Evolutionary conservation across 2,329 filamentous ascomycete genomes (phyloP).

Genomic region (Ascosphaera apis): DNA sequence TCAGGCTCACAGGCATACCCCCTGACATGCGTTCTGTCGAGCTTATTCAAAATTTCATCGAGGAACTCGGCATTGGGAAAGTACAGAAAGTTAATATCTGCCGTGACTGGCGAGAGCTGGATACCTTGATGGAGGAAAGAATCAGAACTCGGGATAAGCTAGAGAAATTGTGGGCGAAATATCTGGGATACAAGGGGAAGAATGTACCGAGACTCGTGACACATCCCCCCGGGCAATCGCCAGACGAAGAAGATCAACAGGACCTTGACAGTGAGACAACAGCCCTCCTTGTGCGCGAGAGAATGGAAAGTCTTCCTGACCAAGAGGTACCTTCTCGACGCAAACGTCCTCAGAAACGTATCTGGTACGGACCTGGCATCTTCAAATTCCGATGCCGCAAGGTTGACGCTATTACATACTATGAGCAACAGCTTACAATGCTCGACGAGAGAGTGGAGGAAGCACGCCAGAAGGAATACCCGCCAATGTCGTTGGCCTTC

Average conservation of each 20-base stretch:
- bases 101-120: conserved; percentile 64
- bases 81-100: conserved; percentile 77
- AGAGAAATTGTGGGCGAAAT: conserved; percentile 63
- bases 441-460: conserved; percentile 51
- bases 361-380: conserved; percentile 47
- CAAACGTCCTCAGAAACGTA: conserved; percentile 41
- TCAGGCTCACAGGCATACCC: conserved; percentile 76
- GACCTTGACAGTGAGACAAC: conserved; percentile 15
- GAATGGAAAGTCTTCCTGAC: conserved; percentile 6
- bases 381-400: conserved; percentile 47
- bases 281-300: conserved; percentile 15
- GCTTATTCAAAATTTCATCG: conserved; percentile 66
- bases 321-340: conserved; percentile 22
- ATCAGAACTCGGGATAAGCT: conserved; percentile 43
- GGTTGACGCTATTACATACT: conserved; percentile 85
- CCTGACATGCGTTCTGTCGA: conserved; percentile 53
- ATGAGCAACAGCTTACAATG: conserved; percentile 58
- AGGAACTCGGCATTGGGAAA: conserved; percentile 68
- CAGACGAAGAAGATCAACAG: neutral
- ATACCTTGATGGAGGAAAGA: conserved; percentile 47
- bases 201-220: neutral
- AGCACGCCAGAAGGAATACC: conserved; percentile 53
- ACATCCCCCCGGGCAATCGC: neutral
- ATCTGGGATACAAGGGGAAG: conserved; percentile 30
- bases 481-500: conserved; percentile 65